These are phyloP conservation scores for Pseudonitzschia multistriata DNA, from an alignment of 108 stramenopile genomes.

Conservation along the genomic window DNA sequence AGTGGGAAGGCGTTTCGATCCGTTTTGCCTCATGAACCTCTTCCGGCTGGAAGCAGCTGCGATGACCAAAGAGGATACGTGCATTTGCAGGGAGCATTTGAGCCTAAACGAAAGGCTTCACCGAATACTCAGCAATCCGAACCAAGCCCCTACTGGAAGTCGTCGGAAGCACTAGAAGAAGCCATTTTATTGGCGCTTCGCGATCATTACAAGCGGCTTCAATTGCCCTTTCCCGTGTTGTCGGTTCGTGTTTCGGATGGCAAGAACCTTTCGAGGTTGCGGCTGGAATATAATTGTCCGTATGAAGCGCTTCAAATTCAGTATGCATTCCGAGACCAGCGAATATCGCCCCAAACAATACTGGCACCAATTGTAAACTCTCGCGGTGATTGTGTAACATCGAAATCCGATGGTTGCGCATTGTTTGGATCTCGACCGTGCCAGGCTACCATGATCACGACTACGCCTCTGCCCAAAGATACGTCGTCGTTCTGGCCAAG, in stretches of 20 bases:
- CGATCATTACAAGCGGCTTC: neutral
- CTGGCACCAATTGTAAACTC: conserved; percentile 2
- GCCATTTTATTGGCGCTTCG: conserved; percentile 19
- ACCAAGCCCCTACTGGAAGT: conserved; percentile 28
- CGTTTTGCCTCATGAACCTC: conserved; percentile 81
- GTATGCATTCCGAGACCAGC: conserved; percentile 21
- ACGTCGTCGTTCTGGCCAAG: conserved; percentile 43
- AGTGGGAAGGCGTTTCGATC: conserved; percentile 42
- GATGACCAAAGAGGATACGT: conserved; percentile 39
- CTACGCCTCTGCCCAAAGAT: conserved; percentile 25
- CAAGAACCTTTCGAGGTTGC: conserved; percentile 41
- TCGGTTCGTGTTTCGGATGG: conserved; percentile 32
- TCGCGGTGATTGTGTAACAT: neutral
- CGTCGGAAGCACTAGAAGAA: conserved; percentile 19
- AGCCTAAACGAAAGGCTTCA: conserved; percentile 36
- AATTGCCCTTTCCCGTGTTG: conserved; percentile 18
- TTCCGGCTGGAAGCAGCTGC: conserved; percentile 22
- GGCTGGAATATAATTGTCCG: conserved; percentile 37
- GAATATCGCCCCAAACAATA: conserved; percentile 35
- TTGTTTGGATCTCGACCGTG: conserved; percentile 8
- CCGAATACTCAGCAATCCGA: neutral
- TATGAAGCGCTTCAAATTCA: conserved; percentile 26
- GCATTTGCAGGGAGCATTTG: conserved; percentile 66
- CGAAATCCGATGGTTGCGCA: neutral
- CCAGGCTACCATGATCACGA: conserved; percentile 45